These are phyloP conservation scores for Phymatotrichopsis omnivora DNA, from an alignment of 2,329 filamentous ascomycete species.

Conservation along the genomic window DNA sequence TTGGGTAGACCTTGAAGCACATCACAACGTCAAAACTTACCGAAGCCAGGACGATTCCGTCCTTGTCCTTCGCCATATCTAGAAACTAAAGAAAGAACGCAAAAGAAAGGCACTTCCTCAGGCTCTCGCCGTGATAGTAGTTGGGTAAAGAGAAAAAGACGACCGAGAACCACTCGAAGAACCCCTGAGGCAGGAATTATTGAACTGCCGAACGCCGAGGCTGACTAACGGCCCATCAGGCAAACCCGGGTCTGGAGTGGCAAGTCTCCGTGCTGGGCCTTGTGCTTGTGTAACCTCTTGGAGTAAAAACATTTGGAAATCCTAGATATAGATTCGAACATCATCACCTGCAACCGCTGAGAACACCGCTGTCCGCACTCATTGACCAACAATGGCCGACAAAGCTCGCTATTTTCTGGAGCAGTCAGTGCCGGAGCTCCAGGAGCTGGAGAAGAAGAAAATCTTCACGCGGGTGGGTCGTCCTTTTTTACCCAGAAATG, in stretches of 20 bases:
- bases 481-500: conserved; percentile 12
- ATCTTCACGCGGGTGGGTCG: conserved; percentile 66
- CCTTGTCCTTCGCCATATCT: conserved; percentile 29
- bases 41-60: conserved; percentile 28
- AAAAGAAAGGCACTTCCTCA: conserved; percentile 3
- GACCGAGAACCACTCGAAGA: conserved; percentile 7
- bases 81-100: conserved; percentile 2
- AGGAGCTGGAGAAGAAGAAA: conserved; percentile 82
- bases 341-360: too few relatives aligned
- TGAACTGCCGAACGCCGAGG: too few relatives aligned
- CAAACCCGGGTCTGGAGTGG: too few relatives aligned
- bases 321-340: too few relatives aligned
- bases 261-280: too few relatives aligned
- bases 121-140: neutral
- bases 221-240: too few relatives aligned
- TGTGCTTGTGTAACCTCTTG: too few relatives aligned
- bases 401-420: conserved; percentile 95
- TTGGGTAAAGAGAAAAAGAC: conserved; percentile 2
- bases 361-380: too few relatives aligned
- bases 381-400: conserved; percentile 73
- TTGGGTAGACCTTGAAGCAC: neutral
- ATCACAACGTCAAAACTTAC: conserved; percentile 17
- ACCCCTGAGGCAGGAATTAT: conserved; percentile 1
- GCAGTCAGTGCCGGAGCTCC: conserved; percentile 80
- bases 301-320: too few relatives aligned